Conservation (phyloP, 306 rosid species). For the Dryas drummondii region DNA sequence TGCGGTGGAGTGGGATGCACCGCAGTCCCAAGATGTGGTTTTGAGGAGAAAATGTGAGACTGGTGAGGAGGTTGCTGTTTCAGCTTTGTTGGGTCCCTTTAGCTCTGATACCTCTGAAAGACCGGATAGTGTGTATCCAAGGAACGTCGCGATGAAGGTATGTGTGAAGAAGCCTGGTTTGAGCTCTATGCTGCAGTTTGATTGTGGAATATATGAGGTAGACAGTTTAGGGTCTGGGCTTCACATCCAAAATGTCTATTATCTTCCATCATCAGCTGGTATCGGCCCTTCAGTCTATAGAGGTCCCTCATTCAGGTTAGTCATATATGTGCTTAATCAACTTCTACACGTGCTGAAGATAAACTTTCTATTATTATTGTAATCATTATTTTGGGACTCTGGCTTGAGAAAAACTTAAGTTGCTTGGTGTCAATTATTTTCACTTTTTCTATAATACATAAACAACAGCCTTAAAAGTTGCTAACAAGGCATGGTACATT, state of each 20-base stretch:
- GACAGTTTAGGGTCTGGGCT: conserved; percentile 36
- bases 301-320: conserved; percentile 48
- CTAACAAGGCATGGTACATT: background rate
- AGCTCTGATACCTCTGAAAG: conserved; percentile 1
- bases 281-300: conserved; percentile 29
- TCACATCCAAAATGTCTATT: conserved; percentile 46
- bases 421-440: background rate
- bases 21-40: conserved; percentile 58
- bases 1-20: conserved; percentile 55
- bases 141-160: conserved; percentile 68
- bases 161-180: conserved; percentile 65
- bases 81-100: conserved; percentile 61
- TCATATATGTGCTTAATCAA: background rate
- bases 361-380: background rate
- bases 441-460: background rate
- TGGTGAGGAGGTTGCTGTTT: conserved; percentile 73
- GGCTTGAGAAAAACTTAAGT: background rate
- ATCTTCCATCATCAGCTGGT: conserved; percentile 37
- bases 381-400: background rate
- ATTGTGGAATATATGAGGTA: conserved; percentile 47
- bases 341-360: background rate
- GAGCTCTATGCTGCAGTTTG: conserved; percentile 67
- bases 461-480: background rate
- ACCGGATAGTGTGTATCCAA: conserved; percentile 31
- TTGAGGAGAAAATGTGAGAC: conserved; percentile 53